Evolutionary conservation across 177 flowering plant genomes (phyloP), one percentile per base, ranked within the genome.

Genomic region (Vitis hybrid): DNA sequence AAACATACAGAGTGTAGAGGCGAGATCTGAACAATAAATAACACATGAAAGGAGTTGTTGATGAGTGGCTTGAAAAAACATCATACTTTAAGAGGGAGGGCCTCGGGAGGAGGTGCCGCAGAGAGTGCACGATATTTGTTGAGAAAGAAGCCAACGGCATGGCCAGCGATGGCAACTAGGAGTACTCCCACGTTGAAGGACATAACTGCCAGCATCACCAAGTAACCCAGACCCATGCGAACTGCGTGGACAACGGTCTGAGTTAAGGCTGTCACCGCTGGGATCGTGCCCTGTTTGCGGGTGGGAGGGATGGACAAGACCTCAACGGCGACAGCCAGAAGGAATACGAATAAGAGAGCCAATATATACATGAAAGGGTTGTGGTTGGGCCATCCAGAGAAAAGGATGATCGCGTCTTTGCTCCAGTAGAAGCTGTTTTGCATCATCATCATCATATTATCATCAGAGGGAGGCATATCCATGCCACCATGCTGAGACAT

Each of bases 191-290:
- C 22, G 38, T 78, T 78, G 71, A 47, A 69, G 58, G 72, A 77
- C 83, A 80, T 77, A 51, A 77, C 74, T 8, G 83, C 19, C 19
- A 80, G 80, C 83, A 80, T 77, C 22, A 80, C 76, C 65, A 77
- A 19, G 78, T 80, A 80, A 24, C 66, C 71, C 5, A 80, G 33
- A 13, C 20, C 74, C 64, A 74, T 64, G 11, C 78, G 78, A 52
- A 77, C 0, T 0, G 74, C 71, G 20, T 75, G 59, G 33, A 77
- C 67, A 11, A 2, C 1, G 10, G 72, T 61, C 52, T 69, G 78
- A 15, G 20, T 19, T 4, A 72, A n/a, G 4, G 64, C 74, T 0
- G 38, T 59, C 5, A 44, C 15, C 20, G 74, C 0, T 2, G 76
- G 68, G 11, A 4, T 56, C 11, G 15, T 47, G 18, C 61, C 65